Conservation (phyloP, 202 grass and related monocot species). For the Musa balbisiana region DNA sequence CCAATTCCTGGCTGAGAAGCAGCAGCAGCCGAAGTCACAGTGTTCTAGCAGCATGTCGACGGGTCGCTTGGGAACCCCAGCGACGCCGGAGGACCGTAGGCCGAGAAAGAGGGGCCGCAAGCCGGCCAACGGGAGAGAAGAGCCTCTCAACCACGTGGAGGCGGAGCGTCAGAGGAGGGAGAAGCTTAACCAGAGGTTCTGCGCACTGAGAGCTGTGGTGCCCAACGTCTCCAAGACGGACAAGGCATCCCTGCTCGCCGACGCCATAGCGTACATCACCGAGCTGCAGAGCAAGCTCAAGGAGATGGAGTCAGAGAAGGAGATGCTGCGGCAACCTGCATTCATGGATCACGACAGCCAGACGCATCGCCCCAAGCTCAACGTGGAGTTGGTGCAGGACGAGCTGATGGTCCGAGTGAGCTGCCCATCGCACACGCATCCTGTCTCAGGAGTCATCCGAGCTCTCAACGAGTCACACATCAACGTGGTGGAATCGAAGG, state of each 20-base stretch:
- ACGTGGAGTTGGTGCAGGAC: slow-evolving; percentile 48
- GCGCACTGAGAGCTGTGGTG: slow-evolving; percentile 17
- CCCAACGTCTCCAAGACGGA: slow-evolving; percentile 84
- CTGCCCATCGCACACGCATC: slow-evolving; percentile 53
- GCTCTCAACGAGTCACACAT: slow-evolving; percentile 43
- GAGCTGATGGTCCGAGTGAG: slow-evolving; percentile 68
- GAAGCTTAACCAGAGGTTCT: slow-evolving; percentile 32
- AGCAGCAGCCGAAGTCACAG: no score
- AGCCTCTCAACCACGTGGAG: slow-evolving; percentile 66
- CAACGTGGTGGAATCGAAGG: slow-evolving; percentile 48
- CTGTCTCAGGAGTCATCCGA: slow-evolving; percentile 38
- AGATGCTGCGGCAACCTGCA: slow-evolving; percentile 1
- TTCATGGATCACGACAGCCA: no score
- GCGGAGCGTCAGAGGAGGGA: slow-evolving; percentile 67
- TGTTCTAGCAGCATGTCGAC: no score
- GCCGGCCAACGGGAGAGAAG: no score
- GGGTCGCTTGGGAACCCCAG: no score
- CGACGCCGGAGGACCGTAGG: slow-evolving; percentile 39
- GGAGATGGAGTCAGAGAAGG: slow-evolving; percentile 20
- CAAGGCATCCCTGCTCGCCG: slow-evolving; percentile 12
- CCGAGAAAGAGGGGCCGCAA: no score
- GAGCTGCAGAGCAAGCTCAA: slow-evolving; percentile 37
- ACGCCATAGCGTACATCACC: slow-evolving; percentile 78
- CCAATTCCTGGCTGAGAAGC: no score
- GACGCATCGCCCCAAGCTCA: slow-evolving; percentile 20